Evolutionary conservation across 768 basidiomycete genomes (phyloP).

Genomic region (Mycena olivaceomarginata): DNA sequence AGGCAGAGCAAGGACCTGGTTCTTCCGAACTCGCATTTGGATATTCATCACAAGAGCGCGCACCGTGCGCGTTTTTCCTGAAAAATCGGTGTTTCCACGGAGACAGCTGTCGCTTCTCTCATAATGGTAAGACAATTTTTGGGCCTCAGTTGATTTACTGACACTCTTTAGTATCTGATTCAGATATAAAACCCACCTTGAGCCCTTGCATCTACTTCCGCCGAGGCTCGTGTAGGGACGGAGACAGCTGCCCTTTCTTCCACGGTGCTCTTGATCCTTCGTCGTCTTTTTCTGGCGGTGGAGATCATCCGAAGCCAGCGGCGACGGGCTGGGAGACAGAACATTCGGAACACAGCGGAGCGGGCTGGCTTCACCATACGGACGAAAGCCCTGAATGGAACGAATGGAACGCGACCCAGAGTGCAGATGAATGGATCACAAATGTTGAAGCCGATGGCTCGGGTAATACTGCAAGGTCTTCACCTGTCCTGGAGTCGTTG

Average conservation of each 20-base stretch:
- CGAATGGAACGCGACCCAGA: neutral
- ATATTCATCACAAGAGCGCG: too few species aligned
- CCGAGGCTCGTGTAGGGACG: slow-evolving; percentile 27
- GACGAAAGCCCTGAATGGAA: slow-evolving; percentile 19
- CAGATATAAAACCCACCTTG: slow-evolving; percentile 1
- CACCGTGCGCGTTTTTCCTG: slow-evolving; percentile 25
- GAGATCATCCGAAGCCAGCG: neutral
- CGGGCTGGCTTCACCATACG: slow-evolving; percentile 24
- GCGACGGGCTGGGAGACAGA: neutral
- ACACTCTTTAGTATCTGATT: neutral
- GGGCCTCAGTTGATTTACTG: slow-evolving; percentile 1
- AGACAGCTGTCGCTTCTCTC: slow-evolving; percentile 30
- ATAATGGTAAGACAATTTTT: slow-evolving; percentile 25
- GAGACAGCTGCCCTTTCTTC: slow-evolving; percentile 15
- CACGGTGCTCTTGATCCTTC: slow-evolving; percentile 16
- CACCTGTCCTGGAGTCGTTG: neutral
- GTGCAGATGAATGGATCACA: slow-evolving; percentile 6
- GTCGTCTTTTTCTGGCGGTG: neutral
- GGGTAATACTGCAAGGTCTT: neutral
- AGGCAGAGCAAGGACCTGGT: neutral
- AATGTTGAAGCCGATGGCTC: neutral
- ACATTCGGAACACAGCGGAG: neutral
- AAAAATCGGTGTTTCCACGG: slow-evolving; percentile 33
- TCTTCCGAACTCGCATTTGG: too few species aligned
- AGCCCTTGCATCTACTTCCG: slow-evolving; percentile 28